Conservation (phyloP, 2,329 filamentous ascomycete species). For the Dactylellina sp. region DNA sequence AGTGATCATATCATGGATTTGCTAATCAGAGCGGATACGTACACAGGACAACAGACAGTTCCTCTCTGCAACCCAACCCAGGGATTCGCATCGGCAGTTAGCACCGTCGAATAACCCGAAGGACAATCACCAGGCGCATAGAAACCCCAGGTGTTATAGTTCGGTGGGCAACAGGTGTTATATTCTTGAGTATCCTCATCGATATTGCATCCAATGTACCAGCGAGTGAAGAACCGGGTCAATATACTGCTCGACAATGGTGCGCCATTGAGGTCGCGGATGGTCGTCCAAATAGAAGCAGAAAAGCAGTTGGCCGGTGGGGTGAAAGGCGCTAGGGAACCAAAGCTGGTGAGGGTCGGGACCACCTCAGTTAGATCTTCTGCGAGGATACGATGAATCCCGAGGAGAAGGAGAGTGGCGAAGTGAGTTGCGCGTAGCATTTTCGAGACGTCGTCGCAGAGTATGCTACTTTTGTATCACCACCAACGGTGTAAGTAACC, state of each 20-base stretch:
- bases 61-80: conserved; percentile 49
- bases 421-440: conserved; percentile 37
- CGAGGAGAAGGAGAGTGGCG: not conserved
- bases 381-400: not conserved
- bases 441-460: conserved; percentile 10
- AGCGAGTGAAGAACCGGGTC: conserved; percentile 40
- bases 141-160: conserved; percentile 52
- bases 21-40: not conserved
- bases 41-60: conserved; percentile 48
- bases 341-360: conserved; percentile 37
- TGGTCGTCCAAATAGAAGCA: conserved; percentile 26
- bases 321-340: conserved; percentile 34
- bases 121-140: conserved; percentile 46
- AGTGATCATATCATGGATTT: no score
- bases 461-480: not conserved
- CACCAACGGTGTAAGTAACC: no score
- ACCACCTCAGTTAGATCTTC: conserved; percentile 27
- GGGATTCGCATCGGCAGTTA: conserved; percentile 26
- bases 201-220: conserved; percentile 49
- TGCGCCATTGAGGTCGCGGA: conserved; percentile 24
- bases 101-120: conserved; percentile 26
- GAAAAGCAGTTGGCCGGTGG: conserved; percentile 46
- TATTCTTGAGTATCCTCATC: conserved; percentile 21
- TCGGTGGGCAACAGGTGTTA: conserved; percentile 48
- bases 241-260: not conserved